Base-by-base conservation (phyloP, 1,284 basidiomycete species). In the Porodaedalea pini region DNA sequence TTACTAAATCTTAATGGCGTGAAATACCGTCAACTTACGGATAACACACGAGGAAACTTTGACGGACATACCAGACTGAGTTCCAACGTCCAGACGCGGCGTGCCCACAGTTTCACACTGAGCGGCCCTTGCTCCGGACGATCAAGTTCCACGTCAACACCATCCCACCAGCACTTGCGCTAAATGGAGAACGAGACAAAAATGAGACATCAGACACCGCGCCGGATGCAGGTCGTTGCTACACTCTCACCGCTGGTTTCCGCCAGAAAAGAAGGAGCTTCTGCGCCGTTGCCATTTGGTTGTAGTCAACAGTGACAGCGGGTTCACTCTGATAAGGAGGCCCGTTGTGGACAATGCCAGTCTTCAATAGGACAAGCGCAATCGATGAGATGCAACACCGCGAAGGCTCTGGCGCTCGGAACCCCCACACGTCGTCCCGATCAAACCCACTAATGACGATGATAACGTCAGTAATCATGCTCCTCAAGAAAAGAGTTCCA, bases 121-220 rank as follows among this genome's bases (percentile, higher is more conserved):
- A 80, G 78, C 5, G 77, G 70, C 8, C 80, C 68, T 65, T 85
- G 78, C 2, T 77, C 80, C 3, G 74, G 75, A 17, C 65, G 60
- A 6, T 85, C 81, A 21, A 98, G 71, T 54, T 95, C 89, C 36
- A 98, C 83, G 65, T 98, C 94, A 50, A 95, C 82, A 15, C 95
- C 95, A 68, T 99, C 97, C 96, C 96, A 99, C 96, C 96, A 99
- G 74, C 97, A 99, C 75, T 99, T 99, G 54, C 96, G 82, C 93
- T 95, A 62, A 53, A 49, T 54, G 29, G 34, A 21, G 62, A 56
- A 60, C 62, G 27, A n/a, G 44, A 56, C 19, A 25, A 58, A 41
- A 54, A 65, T 62, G 44, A 41, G 34, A 25, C 7, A 50, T 44
- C 36, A 10, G 31, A 54, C 44, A 34, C 53, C 17, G 19, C 4